Percentiles rank a stretch among this genome's conserved stretches.
Evolutionary conservation across 2,329 filamentous ascomycete genomes (phyloP).

Genomic region (Ceratocystis cubensis): DNA sequence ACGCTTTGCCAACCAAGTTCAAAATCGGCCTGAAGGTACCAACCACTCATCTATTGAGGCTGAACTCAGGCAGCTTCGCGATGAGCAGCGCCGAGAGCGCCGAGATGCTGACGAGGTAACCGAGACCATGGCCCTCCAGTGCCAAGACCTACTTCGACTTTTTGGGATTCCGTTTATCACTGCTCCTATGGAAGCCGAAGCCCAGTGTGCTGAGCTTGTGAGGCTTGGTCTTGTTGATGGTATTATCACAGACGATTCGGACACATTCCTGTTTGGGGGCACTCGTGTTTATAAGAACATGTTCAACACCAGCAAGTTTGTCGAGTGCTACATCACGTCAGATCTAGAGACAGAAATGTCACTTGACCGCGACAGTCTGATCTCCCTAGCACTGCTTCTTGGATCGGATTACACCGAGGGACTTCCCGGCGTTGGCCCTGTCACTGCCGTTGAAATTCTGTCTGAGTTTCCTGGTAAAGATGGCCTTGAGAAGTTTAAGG

Average conservation of each 20-base stretch:
- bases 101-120: constrained; percentile 95
- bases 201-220: constrained; percentile 89
- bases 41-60: constrained; percentile 71
- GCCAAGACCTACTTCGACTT: constrained; percentile 74
- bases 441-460: constrained; percentile 86
- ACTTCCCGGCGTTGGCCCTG: constrained; percentile 77
- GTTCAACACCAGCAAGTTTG: constrained; percentile 97
- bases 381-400: constrained; percentile 77
- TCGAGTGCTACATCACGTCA: constrained; percentile 78
- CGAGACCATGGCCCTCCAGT: constrained; percentile 89
- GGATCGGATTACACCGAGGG: constrained; percentile 95
- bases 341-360: constrained; percentile 86
- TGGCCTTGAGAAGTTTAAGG: constrained; percentile 60
- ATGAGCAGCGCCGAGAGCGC: constrained; percentile 92
- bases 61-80: constrained; percentile 74
- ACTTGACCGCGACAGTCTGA: constrained; percentile 73
- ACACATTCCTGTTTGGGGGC: constrained; percentile 92
- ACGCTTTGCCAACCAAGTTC: constrained; percentile 78
- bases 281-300: constrained; percentile 98
- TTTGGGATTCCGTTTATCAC: constrained; percentile 96
- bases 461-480: constrained; percentile 63
- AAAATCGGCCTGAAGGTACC: constrained; percentile 57
- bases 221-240: constrained; percentile 80
- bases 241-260: constrained; percentile 93
- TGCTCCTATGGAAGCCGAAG: constrained; percentile 97